Conservation (phyloP, 179 eudicot genomes). For the Amaranthus tricolor region DNA sequence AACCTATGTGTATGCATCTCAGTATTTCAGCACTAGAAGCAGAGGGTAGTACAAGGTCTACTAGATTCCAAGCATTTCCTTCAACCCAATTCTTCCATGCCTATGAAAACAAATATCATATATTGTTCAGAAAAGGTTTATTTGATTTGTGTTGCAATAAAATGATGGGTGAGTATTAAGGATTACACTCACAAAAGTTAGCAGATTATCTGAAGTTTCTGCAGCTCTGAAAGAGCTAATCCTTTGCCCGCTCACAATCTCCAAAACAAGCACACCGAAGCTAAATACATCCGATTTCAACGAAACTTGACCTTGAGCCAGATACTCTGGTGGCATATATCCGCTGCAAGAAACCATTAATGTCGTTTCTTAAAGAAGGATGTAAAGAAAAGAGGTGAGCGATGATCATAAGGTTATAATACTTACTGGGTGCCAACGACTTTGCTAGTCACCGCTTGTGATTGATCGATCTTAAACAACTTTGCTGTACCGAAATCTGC, state of each 20-base stretch:
- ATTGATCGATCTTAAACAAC: slow-evolving; percentile 30
- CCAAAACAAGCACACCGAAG: slow-evolving; percentile 39
- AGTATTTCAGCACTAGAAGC: slow-evolving; percentile 24
- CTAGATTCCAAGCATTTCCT: slow-evolving; percentile 25
- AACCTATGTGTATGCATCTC: slow-evolving; percentile 50
- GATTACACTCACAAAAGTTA: neutral
- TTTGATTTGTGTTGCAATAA: neutral
- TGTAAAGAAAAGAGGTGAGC: too few species aligned
- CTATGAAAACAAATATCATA: slow-evolving; percentile 19
- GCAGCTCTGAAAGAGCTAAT: slow-evolving; percentile 8
- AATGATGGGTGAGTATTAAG: neutral
- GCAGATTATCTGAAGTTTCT: slow-evolving; percentile 26
- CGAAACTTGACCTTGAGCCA: slow-evolving; percentile 27
- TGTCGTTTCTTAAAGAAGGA: neutral
- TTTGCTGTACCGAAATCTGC: slow-evolving; percentile 46
- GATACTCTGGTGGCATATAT: slow-evolving; percentile 34
- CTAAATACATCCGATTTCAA: slow-evolving; percentile 32
- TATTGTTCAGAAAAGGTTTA: neutral
- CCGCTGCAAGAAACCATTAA: neutral
- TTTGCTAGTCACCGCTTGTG: slow-evolving; percentile 31
- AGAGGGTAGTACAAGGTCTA: slow-evolving; percentile 31
- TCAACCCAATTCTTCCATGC: slow-evolving; percentile 55
- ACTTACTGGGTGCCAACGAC: slow-evolving; percentile 45
- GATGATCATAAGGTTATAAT: neutral
- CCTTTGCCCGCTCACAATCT: slow-evolving; percentile 34